Evolutionary conservation across 1,284 basidiomycete species (phyloP).

Genomic region (Megacollybia platyphylla): DNA sequence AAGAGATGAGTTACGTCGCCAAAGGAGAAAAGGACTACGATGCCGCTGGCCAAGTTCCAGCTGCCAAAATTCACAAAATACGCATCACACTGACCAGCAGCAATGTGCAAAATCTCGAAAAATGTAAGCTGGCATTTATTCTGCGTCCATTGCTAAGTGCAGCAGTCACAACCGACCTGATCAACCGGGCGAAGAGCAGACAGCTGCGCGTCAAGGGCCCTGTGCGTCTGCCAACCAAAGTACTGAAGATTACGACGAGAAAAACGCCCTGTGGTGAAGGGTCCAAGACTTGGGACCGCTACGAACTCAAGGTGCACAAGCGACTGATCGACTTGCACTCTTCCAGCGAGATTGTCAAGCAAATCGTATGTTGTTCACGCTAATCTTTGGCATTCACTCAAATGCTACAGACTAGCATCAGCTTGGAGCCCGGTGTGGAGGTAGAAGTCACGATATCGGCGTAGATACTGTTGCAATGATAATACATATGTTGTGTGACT

Average conservation of each 20-base stretch:
- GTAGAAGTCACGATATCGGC: constrained; percentile 97
- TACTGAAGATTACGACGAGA: constrained; percentile 96
- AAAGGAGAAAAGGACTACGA: constrained; percentile 98
- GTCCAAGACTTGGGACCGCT: constrained; percentile 99
- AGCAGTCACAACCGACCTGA: constrained; percentile 87
- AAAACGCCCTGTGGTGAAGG: constrained; percentile 99
- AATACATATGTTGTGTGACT: not conserved
- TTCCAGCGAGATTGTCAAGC: constrained; percentile 98
- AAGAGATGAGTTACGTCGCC: constrained; percentile 98
- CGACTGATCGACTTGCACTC: constrained; percentile 98
- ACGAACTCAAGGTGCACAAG: constrained; percentile 99
- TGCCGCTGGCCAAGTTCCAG: constrained; percentile 77
- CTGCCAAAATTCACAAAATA: constrained; percentile 98
- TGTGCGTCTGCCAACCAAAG: constrained; percentile 97
- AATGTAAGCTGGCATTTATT: constrained; percentile 50
- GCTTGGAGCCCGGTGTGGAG: constrained; percentile 97
- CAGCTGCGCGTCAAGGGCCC: constrained; percentile 99
- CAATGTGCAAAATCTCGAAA: constrained; percentile 98
- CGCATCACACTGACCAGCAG: constrained; percentile 97
- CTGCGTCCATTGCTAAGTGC: not conserved
- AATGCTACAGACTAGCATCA: constrained; percentile 78
- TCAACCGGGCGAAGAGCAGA: constrained; percentile 99
- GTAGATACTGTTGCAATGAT: constrained; percentile 13
- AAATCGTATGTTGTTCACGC: constrained; percentile 64
- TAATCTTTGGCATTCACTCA: not conserved